Conservation (phyloP, 2,329 filamentous ascomycete genomes). For the Ascochyta clinopodiicola region DNA sequence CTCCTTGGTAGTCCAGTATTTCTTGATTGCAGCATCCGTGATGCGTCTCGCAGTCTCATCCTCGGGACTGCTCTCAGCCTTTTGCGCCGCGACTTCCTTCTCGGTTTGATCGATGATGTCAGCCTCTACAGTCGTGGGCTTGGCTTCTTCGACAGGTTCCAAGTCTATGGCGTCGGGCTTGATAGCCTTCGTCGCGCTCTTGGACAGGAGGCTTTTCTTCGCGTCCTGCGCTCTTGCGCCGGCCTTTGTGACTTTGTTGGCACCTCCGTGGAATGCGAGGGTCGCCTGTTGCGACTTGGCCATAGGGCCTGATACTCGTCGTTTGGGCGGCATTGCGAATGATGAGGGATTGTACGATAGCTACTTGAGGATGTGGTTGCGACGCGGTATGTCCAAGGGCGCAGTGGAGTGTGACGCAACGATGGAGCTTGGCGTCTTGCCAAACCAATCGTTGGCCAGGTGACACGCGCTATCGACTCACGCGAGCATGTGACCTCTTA, state of each 20-base stretch:
- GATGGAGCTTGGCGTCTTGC: conserved; percentile 26
- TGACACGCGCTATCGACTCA: conserved; percentile 10
- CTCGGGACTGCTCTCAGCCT: conserved; percentile 40
- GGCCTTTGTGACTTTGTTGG: conserved; percentile 66
- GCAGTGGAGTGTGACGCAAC: conserved; percentile 30
- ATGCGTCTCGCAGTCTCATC: conserved; percentile 69
- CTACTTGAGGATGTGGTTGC: neutral
- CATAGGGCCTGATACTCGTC: conserved; percentile 49
- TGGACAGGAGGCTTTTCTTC: conserved; percentile 50
- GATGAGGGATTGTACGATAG: neutral
- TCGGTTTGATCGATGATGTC: conserved; percentile 49
- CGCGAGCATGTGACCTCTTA: conserved; percentile 10
- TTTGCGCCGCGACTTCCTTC: conserved; percentile 39
- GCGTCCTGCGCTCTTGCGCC: conserved; percentile 43
- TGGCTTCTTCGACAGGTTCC: conserved; percentile 29
- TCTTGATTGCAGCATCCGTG: conserved; percentile 70
- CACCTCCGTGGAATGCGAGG: conserved; percentile 66
- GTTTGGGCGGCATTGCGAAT: conserved; percentile 54
- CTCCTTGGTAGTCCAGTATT: conserved; percentile 81
- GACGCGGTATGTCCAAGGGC: conserved; percentile 19
- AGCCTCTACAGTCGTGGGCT: conserved; percentile 49
- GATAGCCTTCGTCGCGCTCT: conserved; percentile 39
- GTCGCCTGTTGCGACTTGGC: conserved; percentile 64
- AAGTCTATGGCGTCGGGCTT: conserved; percentile 31
- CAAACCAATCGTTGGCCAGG: conserved; percentile 12